Conservation (phyloP, 163 green algal genomes). For the Botryococcus braunii region DNA sequence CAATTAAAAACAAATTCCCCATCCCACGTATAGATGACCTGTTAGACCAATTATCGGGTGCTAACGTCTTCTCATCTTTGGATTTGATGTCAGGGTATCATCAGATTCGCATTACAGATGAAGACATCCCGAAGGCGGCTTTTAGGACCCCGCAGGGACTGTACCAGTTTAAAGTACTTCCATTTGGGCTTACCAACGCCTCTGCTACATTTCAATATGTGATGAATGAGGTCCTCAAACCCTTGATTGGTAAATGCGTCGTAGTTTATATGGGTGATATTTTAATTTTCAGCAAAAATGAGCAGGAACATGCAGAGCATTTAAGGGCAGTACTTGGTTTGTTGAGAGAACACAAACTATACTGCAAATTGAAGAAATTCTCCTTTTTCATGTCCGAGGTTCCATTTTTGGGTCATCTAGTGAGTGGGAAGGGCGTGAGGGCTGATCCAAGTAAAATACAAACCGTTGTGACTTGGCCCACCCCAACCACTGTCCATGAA, state of each 20-base stretch:
- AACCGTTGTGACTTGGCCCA: constrained; percentile 30
- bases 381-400: constrained; percentile 23
- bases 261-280: constrained; percentile 66
- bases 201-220: constrained; percentile 41
- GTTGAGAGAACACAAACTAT: constrained; percentile 32
- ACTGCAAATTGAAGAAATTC: constrained; percentile 39
- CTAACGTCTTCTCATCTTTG: too few species aligned
- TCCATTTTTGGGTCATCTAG: constrained; percentile 39
- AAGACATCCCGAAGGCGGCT: constrained; percentile 49
- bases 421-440: constrained; percentile 21
- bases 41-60: constrained; percentile 44
- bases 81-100: too few species aligned
- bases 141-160: constrained; percentile 56
- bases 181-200: too few species aligned
- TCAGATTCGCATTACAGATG: too few species aligned
- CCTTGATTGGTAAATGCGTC: constrained; percentile 32
- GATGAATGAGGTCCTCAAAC: constrained; percentile 35
- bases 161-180: too few species aligned
- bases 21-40: constrained; percentile 60
- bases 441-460: constrained; percentile 31
- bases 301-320: constrained; percentile 44
- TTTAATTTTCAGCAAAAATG: constrained; percentile 37
- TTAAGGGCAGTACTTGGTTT: constrained; percentile 30
- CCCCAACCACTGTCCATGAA: constrained; percentile 15
- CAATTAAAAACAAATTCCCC: constrained; percentile 40